These are phyloP conservation scores for Phytopythium ostracodes DNA, from an alignment of 352 stramenopile genomes.

Conservation along the genomic window DNA sequence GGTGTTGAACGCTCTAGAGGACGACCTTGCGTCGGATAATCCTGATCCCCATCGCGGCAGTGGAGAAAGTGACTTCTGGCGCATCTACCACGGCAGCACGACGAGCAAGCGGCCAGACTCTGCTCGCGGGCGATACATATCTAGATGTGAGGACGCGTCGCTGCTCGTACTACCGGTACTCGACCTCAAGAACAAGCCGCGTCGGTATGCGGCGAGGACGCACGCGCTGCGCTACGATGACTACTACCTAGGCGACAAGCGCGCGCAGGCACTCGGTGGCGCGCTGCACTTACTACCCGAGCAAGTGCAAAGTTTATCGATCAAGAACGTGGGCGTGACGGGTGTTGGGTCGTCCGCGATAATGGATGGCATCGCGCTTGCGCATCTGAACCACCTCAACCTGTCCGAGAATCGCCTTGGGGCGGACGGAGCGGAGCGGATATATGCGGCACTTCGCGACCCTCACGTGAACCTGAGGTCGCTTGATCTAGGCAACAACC, in stretches of 20 bases:
- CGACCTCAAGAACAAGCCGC: constrained; percentile 39
- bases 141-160: constrained; percentile 45
- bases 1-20: constrained; percentile 27
- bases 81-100: constrained; percentile 42
- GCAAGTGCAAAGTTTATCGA: constrained; percentile 50
- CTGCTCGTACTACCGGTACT: constrained; percentile 66
- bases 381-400: constrained; percentile 53
- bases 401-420: constrained; percentile 67
- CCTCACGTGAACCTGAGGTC: constrained; percentile 52
- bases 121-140: constrained; percentile 55
- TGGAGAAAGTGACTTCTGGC: constrained; percentile 43
- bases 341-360: constrained; percentile 51
- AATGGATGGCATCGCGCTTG: constrained; percentile 45
- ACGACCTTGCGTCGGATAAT: constrained; percentile 17
- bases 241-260: constrained; percentile 73
- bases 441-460: constrained; percentile 52
- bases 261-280: constrained; percentile 53
- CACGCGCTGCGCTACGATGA: constrained; percentile 59
- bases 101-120: constrained; percentile 42
- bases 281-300: constrained; percentile 55
- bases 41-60: background rate
- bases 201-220: constrained; percentile 33
- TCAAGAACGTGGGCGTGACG: constrained; percentile 70
- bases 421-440: constrained; percentile 41
- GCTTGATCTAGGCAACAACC: constrained; percentile 70